Conservation (phyloP, 176 grass and related monocot species). For the Poa annua region DNA sequence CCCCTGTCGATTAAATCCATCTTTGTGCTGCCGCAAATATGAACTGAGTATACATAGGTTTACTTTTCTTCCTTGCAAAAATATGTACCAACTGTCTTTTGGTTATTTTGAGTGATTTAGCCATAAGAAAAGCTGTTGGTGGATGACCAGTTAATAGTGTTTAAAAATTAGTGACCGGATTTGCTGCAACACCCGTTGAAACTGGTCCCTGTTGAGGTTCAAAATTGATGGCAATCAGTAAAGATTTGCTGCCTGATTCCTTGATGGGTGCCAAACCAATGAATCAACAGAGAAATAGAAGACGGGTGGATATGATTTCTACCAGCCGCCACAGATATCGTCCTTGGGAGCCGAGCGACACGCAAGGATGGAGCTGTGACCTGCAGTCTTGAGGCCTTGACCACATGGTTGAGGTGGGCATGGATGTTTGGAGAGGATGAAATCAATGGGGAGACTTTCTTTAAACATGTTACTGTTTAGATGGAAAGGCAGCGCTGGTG, state of each 20-base stretch:
- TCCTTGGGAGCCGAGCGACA: not conserved
- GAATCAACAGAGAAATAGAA: not conserved
- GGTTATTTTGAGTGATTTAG: not conserved
- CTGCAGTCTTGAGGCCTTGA: constrained; percentile 6
- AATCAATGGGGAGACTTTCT: not conserved
- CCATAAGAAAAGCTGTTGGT: not conserved
- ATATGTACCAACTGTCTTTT: not conserved
- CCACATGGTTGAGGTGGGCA: not conserved
- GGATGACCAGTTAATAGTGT: not conserved
- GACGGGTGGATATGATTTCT: not conserved
- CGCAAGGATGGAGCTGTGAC: not conserved
- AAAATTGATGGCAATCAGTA: not conserved
- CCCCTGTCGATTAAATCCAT: not conserved
- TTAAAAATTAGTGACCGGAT: not conserved
- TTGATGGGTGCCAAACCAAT: constrained; percentile 11
- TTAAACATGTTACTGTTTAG: not conserved
- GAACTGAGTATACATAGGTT: not conserved
- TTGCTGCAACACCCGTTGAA: not conserved
- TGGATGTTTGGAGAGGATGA: not conserved
- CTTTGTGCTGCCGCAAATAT: not conserved
- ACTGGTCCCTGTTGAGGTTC: not conserved
- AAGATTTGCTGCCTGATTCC: not conserved
- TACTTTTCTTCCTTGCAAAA: not conserved
- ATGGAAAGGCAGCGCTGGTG: not conserved
- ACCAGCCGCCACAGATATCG: not conserved